Percentiles rank a stretch among this genome's conserved stretches.
Evolutionary conservation across 2,329 filamentous ascomycete species (phyloP).

Genomic region (Scleromitrula shiraiana): DNA sequence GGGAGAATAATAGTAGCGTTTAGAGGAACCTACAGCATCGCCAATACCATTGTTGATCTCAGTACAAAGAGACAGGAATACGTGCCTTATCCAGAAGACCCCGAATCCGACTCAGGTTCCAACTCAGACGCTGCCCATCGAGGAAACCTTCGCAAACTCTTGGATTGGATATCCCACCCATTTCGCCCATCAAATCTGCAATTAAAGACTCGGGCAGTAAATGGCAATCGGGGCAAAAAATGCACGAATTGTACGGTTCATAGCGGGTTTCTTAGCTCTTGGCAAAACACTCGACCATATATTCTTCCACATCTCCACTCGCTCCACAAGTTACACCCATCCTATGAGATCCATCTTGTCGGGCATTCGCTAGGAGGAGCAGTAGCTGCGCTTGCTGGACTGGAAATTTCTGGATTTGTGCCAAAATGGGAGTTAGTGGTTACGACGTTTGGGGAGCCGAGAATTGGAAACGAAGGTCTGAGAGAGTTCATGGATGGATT

Average conservation of each 20-base stretch:
- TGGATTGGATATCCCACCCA: neutral
- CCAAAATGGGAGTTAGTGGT: conserved; percentile 69
- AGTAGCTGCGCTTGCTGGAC: conserved; percentile 75
- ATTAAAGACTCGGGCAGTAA: neutral
- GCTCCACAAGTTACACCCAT: conserved; percentile 53
- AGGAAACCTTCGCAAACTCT: neutral
- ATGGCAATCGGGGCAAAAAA: conserved; percentile 25
- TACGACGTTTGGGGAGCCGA: conserved; percentile 90
- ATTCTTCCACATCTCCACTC: conserved; percentile 61
- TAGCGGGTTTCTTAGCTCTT: conserved; percentile 78
- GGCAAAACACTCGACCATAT: conserved; percentile 62
- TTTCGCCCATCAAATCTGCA: neutral
- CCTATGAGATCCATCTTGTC: conserved; percentile 68
- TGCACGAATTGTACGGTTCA: conserved; percentile 91
- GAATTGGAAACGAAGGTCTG: conserved; percentile 50
- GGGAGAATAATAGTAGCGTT: conserved; percentile 75
- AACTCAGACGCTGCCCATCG: too few relatives aligned
- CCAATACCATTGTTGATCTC: conserved; percentile 85
- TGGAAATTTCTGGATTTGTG: conserved; percentile 69
- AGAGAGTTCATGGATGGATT: conserved; percentile 28
- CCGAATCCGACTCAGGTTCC: conserved; percentile 29
- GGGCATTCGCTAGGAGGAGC: conserved; percentile 88
- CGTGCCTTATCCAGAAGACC: conserved; percentile 63
- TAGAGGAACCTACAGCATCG: conserved; percentile 86
- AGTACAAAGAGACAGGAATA: conserved; percentile 87